Conservation (phyloP, 176 grass and related monocot species). For the Raddia guianensis region DNA sequence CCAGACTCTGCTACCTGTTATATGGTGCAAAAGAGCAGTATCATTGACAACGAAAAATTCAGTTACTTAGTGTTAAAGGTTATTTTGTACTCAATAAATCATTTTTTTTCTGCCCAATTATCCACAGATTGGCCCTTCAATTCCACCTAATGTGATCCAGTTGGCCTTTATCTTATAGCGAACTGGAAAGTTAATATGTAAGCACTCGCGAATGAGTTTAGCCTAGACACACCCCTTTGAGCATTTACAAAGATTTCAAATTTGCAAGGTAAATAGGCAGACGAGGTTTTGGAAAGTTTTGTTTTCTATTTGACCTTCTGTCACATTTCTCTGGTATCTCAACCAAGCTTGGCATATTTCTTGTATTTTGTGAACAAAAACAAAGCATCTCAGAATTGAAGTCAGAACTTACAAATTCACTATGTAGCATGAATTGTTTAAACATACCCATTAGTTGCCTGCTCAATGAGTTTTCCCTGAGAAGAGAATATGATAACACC, state of each 20-base stretch:
- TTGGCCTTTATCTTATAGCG: not conserved
- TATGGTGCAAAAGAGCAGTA: slow-evolving; percentile 23
- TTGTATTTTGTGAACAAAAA: slow-evolving; percentile 41
- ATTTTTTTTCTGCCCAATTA: not conserved
- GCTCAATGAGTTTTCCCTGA: slow-evolving; percentile 50
- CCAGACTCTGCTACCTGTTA: slow-evolving; percentile 47
- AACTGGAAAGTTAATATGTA: slow-evolving; percentile 1
- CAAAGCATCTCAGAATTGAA: slow-evolving; percentile 37
- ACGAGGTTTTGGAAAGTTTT: slow-evolving; percentile 44
- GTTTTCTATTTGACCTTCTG: slow-evolving; percentile 36
- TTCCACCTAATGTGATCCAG: slow-evolving; percentile 29
- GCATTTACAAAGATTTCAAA: not conserved
- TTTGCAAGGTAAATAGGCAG: slow-evolving; percentile 15
- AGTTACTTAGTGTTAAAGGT: not conserved
- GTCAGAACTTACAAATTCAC: not conserved
- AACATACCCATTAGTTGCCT: slow-evolving; percentile 56
- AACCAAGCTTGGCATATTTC: slow-evolving; percentile 55
- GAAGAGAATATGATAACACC: slow-evolving; percentile 57
- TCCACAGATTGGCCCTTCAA: not conserved
- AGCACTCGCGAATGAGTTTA: not conserved
- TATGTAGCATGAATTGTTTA: slow-evolving; percentile 31
- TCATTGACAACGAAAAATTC: not conserved
- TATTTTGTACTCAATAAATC: not conserved
- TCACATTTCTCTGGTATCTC: slow-evolving; percentile 44
- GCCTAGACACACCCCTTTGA: not conserved